Evolutionary conservation across 2,329 filamentous ascomycete species (phyloP), one percentile per base, ranked within the genome.

Genomic region (Karstenula rhodostoma): DNA sequence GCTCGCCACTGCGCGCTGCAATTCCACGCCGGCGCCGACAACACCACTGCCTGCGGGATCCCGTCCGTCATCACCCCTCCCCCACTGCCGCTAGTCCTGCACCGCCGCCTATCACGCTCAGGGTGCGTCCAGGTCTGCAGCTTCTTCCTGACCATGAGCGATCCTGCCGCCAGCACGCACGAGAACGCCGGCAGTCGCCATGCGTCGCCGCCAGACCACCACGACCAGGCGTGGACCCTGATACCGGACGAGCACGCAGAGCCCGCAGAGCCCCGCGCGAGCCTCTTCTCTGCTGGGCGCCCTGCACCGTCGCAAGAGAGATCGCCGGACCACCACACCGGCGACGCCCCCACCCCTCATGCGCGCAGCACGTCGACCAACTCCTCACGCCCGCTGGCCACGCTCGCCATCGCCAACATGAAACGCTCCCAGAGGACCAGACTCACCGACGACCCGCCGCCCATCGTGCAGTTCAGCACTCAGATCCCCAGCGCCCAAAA

Each of bases 401-500:
- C 68, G 32, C 70, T 74, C 51, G 68, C 69, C 50, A 52, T 66
- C 40, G 61, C 70, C 44, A 65, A 58, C 60, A 67, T 71, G 68
- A 73, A 73, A 60, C 73, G 74, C 44, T 68, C 70, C 2, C 62
- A 70, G 17, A 62, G 74, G 52, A 64, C 70, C 47, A 73, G 69
- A 56, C 63, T 69, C 43, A 66, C 70, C 17, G 73, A 75, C 59
- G 63, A 72, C 25, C 50, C 63, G 27, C 40, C 65, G 25, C 72
- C 73, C 49, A 73, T 72, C 53, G 69, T 70, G 22, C 74, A 72
- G 51, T 67, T 75, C 22, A 71, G 69, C 51, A 66, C 70, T 17
- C 72, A 71, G 42, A 77, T 83, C 27, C 77, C 80, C 15, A 68
- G 73, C 48, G 81, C 79, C 7, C 80, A 82, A 62, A 84, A 84